Percentiles rank a stretch among this genome's conserved stretches.
These are phyloP conservation scores for Imleria badia DNA, from an alignment of 768 basidiomycete species.

Conservation along the genomic window DNA sequence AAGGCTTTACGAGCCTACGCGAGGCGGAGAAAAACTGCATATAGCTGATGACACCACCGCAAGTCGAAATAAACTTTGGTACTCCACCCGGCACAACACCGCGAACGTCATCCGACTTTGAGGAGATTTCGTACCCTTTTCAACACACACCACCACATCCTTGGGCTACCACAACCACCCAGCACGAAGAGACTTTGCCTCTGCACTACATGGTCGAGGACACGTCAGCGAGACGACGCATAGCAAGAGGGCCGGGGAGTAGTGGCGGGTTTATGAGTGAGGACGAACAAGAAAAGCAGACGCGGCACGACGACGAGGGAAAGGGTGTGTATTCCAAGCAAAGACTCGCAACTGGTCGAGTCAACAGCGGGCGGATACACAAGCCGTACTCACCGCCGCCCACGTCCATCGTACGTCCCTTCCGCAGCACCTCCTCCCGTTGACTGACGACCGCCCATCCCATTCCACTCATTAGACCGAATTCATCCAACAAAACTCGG, in stretches of 20 bases:
- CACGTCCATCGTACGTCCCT: slow-evolving; percentile 54
- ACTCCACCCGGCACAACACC: slow-evolving; percentile 48
- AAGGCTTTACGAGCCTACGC: slow-evolving; percentile 5
- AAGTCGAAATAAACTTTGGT: slow-evolving; percentile 72
- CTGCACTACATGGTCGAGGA: slow-evolving; percentile 55
- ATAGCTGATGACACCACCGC: slow-evolving; percentile 58
- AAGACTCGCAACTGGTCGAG: slow-evolving; percentile 35
- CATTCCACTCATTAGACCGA: slow-evolving; percentile 50
- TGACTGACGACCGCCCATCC: background rate
- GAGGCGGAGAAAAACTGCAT: slow-evolving; percentile 7
- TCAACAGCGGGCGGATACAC: slow-evolving; percentile 61
- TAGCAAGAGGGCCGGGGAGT: slow-evolving; percentile 37
- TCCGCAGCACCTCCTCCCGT: slow-evolving; percentile 4
- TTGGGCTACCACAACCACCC: slow-evolving; percentile 27
- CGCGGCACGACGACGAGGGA: slow-evolving; percentile 56
- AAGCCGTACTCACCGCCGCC: slow-evolving; percentile 63
- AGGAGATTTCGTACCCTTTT: slow-evolving; percentile 63
- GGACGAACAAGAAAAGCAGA: slow-evolving; percentile 26
- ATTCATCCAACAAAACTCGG: slow-evolving; percentile 76
- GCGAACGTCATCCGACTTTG: slow-evolving; percentile 65
- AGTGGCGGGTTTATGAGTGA: slow-evolving; percentile 30
- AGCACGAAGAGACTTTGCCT: slow-evolving; percentile 45
- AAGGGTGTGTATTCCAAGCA: slow-evolving; percentile 64
- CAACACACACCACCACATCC: slow-evolving; percentile 27
- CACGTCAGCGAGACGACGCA: slow-evolving; percentile 45